These are phyloP conservation scores for Pestalotiopsis sp. DNA, from an alignment of 2,329 filamentous ascomycete species.

Conservation along the genomic window DNA sequence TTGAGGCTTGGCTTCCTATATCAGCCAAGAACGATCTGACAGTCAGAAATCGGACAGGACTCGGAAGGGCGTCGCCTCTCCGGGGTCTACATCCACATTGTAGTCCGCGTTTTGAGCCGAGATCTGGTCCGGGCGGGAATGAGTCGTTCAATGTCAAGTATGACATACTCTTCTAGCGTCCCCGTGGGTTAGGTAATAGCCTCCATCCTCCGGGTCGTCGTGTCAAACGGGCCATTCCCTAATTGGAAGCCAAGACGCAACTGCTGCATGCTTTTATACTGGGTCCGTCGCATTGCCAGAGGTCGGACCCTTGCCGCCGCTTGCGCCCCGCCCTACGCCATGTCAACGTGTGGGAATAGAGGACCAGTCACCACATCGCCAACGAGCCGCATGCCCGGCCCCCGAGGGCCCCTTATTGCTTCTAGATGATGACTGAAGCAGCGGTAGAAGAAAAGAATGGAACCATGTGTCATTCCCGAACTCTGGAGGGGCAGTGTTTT, in stretches of 20 bases:
- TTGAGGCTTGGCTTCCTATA: conserved; percentile 1
- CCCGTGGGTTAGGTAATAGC: conserved; percentile 7
- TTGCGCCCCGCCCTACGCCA: not conserved
- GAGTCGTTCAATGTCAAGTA: not conserved
- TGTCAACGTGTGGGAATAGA: too few relatives aligned
- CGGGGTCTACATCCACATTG: not conserved
- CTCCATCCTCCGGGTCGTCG: not conserved
- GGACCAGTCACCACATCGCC: too few relatives aligned
- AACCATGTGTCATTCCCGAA: not conserved
- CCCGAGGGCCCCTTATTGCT: too few relatives aligned
- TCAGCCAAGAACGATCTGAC: not conserved
- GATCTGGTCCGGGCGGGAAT: not conserved
- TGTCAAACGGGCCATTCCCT: conserved; percentile 1
- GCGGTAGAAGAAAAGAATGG: not conserved
- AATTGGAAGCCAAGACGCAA: conserved; percentile 20
- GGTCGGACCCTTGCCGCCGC: not conserved
- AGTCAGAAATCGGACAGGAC: not conserved
- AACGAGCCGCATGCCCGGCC: too few relatives aligned
- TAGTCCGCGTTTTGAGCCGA: not conserved
- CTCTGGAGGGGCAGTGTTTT: not conserved
- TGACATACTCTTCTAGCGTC: not conserved
- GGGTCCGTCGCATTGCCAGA: not conserved
- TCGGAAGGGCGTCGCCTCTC: not conserved
- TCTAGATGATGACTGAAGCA: too few relatives aligned
- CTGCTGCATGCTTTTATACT: conserved; percentile 11